Percentiles rank a stretch among this genome's conserved stretches.
Conservation (phyloP, 768 basidiomycete genomes). For the Tricholoma sp. region DNA sequence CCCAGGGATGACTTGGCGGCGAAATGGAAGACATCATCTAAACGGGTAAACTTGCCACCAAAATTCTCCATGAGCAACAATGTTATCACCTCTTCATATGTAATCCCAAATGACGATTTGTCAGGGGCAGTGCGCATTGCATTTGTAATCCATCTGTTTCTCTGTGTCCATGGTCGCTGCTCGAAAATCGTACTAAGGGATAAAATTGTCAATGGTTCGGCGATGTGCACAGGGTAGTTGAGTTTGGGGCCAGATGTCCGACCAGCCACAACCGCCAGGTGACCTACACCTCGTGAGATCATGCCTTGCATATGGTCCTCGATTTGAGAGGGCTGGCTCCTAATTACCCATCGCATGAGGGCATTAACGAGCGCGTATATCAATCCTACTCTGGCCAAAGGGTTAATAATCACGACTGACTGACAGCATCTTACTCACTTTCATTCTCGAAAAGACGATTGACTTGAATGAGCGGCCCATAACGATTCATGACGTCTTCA, state of each 20-base stretch:
- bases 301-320: neutral
- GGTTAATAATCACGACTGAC: neutral
- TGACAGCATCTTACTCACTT: neutral
- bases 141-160: constrained; percentile 4
- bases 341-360: neutral
- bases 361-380: neutral
- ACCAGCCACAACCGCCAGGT: neutral
- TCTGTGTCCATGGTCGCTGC: neutral
- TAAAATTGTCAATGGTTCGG: constrained; percentile 12
- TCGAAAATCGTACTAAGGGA: constrained; percentile 11
- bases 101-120: neutral
- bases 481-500: neutral
- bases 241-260: neutral
- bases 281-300: neutral
- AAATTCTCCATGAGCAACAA: constrained; percentile 3
- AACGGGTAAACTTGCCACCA: constrained; percentile 7
- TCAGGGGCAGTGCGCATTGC: constrained; percentile 3
- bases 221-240: constrained; percentile 1
- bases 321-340: neutral
- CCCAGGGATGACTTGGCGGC: constrained; percentile 4
- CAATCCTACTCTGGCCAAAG: neutral
- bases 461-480: neutral
- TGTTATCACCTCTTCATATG: neutral
- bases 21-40: constrained; percentile 8
- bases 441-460: neutral